Evolutionary conservation across 768 basidiomycete species (phyloP), one percentile per base, ranked within the genome.

Genomic region (Boletus sp.): DNA sequence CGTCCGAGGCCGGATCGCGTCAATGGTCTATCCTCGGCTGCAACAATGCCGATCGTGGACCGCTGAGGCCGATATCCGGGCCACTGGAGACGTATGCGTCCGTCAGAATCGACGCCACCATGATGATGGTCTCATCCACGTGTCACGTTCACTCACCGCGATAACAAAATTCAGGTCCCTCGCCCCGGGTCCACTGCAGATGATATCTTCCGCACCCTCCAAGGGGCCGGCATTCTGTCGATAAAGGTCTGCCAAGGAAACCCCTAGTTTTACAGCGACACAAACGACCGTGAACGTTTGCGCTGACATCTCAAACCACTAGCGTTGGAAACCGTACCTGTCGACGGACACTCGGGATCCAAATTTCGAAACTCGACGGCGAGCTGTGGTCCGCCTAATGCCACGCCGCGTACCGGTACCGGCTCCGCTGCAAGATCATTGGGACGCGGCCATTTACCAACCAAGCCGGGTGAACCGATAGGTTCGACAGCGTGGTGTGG

Each of bases 1-100:
- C 17, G 6, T 27, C 3, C 60, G n/a, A 62, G 48, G 1, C 51
- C 37, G 10, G 41, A 40, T 23, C 60, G 60, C 21, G 40, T 57
- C 19, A 51, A 5, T 1, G 25, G 42, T 11, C 47, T 32, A 5
- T 45, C 55, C 17, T 44, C 8, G 15, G 2, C 0, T 27, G 15
- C 11, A 4, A 3, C 7, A 19, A 32, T 29, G 7, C 5, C 1
- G 43, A 61, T 39, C 39, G 8, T 25, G 19, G 5, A 39, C 14
- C 4, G 29, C 5, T 17, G 32, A 4, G 25, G 9, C 7, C 14
- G 1, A 48, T 58, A 61, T 10, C 51, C 60, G 3, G 49, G 49
- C 60, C 60, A 61, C 56, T 62, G 10, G 34, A 38, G 7, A 39
- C 21, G 34, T 1, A 41, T 10, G 15, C 13, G 7, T 23, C 15